Evolutionary conservation across 176 grass and related monocot genomes (phyloP), one percentile per base, ranked within the genome.

Genomic region (Thinopyrum elongatum): DNA sequence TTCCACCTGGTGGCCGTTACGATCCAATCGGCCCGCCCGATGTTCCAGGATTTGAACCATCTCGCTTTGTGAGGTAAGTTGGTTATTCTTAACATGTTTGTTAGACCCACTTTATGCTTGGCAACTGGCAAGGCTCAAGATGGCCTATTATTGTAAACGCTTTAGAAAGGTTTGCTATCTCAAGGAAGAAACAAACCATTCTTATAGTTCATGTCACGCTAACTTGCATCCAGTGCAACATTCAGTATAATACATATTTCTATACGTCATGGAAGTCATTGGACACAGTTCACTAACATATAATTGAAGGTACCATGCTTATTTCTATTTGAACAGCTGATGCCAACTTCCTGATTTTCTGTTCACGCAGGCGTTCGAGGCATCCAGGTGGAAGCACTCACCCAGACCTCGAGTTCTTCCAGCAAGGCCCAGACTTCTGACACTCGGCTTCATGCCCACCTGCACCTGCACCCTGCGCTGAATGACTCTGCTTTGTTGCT

Each of bases 1-100:
- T 92, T 68, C 82, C 90, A 74, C 91, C 84, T 0, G 93, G 96
- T 65, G 85, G 81, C 14, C 86, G 95, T 25, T 97, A 87, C 46
- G 95, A 97, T 86, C 95, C 95, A 53, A 94, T 94, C 77, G 93
- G 91, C 63, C 90, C 92, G 14, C 94, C 97, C 11, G 94, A 77
- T 74, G 77, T 99, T 64, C 94, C 97, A 89, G 97, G 94, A 11
- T 96, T 99, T 85, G 97, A 96, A 38, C 97, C 92, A 79, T 85
- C 84, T 80, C 92, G 84, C 26, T 96, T 99, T 89, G 84, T 83
- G 49, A 97, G 94, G 94, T 97, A 90, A 60, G 63, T 23, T 64
- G 41, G 25, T 83, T 86, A 58, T 68, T 83, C 31, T 19, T 14
- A 27, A 12, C 29, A 74, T 86, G 82, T 82, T 65, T 58, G 7